Percentiles rank a stretch among this genome's conserved stretches.
Evolutionary conservation across 2,329 filamentous ascomycete species (phyloP).

Genomic region (Apiospora rasikravindrae): DNA sequence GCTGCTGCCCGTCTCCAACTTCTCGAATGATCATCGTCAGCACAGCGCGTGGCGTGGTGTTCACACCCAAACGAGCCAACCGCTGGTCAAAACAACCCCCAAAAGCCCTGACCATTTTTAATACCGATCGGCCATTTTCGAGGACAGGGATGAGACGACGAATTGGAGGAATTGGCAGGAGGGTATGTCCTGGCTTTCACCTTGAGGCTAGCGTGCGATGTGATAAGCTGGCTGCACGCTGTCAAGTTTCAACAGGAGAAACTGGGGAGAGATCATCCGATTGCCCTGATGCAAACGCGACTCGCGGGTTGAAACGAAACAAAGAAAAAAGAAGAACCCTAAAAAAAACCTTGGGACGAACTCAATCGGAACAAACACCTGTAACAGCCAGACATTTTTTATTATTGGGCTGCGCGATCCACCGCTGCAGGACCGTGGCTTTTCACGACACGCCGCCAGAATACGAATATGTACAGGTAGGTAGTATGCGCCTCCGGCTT

Average conservation of each 20-base stretch:
- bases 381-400: neutral
- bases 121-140: neutral
- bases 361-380: neutral
- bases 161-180: no score
- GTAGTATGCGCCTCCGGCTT: neutral
- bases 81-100: neutral
- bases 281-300: neutral
- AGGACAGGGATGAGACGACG: neutral
- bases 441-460: neutral
- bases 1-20: neutral
- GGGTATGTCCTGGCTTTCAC: neutral
- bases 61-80: neutral
- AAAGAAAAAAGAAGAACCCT: neutral
- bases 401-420: neutral
- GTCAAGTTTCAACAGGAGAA: constrained; percentile 12
- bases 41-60: constrained; percentile 8
- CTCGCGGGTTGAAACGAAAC: constrained; percentile 12
- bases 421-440: constrained; percentile 8
- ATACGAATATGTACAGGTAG: neutral
- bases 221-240: neutral
- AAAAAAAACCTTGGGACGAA: neutral
- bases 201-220: neutral
- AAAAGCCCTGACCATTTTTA: neutral
- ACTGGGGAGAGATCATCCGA: neutral
- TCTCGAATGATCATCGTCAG: constrained; percentile 13